Evolutionary conservation across 202 grass and related monocot genomes (phyloP), one percentile per base, ranked within the genome.

Genomic region (Schoenoplectus tabernaemontani): DNA sequence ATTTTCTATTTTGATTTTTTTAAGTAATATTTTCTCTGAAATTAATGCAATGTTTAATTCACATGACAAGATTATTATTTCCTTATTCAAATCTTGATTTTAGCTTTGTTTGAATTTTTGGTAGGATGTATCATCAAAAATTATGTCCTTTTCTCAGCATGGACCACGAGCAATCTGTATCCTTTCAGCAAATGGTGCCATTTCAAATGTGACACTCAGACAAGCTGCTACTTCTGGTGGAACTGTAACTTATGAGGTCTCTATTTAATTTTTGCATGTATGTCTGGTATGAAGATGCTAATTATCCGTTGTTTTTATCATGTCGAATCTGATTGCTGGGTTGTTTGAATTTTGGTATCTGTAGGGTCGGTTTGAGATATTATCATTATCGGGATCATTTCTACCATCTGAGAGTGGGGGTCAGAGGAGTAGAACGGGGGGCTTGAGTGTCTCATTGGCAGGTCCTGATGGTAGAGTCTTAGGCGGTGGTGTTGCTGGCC

Each of bases 181-280:
- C 87, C 90, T 99, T 67, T 96, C 96, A 64, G 96, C 96, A 83
- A 99, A 99, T 84, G 96, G 96, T 62, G 84, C 92, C 77, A 96
- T 99, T 83, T 96, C 96, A 82, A 95, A 99, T 75, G 96, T 96
- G 41, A 99, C 96, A 16, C 96, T 99, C 83, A 79, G 92, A 56
- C 96, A 96, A 85, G 86, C 96, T 42, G 90, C 90, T 87, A 93
- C 92, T 56, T 99, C 92, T 61, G 96, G 96, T 82, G 96, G 96
- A 85, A 99, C 96, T 67, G 96, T 99, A 85, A 96, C 96, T 83
- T 99, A 99, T 2, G 96, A 99, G 96, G 92, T 95, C 63, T 84
- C 85, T 88, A 61, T n/a, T 62, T 80, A 38, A 57, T 36, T 85
- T 59, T 61, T 63, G 59, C 43, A 64, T 57, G 22, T 28, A 41